Base-by-base conservation (phyloP, 1,139 yeast species). In the Diutina pseudorugosa region DNA sequence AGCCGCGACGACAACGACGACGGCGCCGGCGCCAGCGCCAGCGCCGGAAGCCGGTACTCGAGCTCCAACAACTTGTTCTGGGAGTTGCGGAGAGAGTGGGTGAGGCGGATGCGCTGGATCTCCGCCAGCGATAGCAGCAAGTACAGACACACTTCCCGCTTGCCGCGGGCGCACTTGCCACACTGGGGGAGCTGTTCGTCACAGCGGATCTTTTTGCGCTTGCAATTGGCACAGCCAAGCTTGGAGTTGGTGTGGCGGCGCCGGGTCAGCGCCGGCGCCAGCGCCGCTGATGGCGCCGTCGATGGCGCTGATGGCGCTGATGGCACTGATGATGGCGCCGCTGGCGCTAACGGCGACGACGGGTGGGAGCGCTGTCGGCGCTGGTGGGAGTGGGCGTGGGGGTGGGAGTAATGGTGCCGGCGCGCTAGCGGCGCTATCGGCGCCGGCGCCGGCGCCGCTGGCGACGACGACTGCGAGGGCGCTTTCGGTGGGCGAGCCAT, bases 151-250 rank as follows among this genome's bases (percentile, higher is more conserved):
- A 59, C 57, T 11, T 60, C 62, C 23, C 64, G 61, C 50, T 65
- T 65, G 50, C 70, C 67, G 51, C 66, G 66, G 12, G 61, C 55
- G 59, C 79, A 75, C 56, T 73, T 73, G 18, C 59, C 59, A 62
- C 79, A 75, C 50, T 62, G 62, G 2, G 80, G 79, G 19, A 69
- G 59, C 25, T 63, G 66, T 59, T 75, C 80, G 57, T 75, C 77
- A 60, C 80, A 75, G 54, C 77, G 68, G 44, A 75, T 71, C 58
- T 74, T 71, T 56, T 75, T 67, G 50, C 68, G 61, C 57, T 74
- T 75, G 61, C 80, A 75, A 53, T 69, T 70, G 14, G 58, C 55
- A 58, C 80, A 75, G 1, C 79, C 80, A 51, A 65, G 58, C 56
- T 69, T 72, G 9, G 76, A 71, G 59, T 73, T 73, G 21, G 73